Base-by-base conservation (phyloP, 192 early-diverging fungal genomes). In the Linnemannia hyalina region DNA sequence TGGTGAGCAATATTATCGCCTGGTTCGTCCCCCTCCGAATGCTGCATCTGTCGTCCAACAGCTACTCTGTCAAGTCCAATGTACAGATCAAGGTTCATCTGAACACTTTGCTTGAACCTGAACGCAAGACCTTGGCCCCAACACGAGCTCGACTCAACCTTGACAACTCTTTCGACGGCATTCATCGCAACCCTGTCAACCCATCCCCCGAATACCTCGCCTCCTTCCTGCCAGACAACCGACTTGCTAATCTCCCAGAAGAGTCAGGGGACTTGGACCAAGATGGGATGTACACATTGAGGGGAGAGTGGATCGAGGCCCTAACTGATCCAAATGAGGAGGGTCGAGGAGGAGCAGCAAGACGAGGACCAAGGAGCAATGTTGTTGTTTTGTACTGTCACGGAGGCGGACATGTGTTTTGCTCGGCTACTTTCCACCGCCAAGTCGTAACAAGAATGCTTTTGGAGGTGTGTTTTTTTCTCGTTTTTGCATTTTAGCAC, bases 331-430 rank as follows among this genome's bases (percentile, higher is more conserved):
- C 78, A 68, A 75, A 18, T 29, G 44, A 68, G 76, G 81, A 11
- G 68, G 63, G n/a, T 40, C 22, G 7, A 26, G 57, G 7, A 11
- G n/a, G 23, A 6, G 54, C 22, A 4, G 26, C 60, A 32, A 32
- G 11, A 16, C 15, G 49, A 52, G 4, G 16, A 18, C 29, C 60
- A 65, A 65, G 32, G 60, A 80, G 81, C 70, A 92, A 95, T 74
- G 84, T 89, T 11, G 90, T 95, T 1, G 75, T 96, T 20, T 75
- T 97, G 63, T 96, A 95, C 69, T 70, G 93, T 47, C 97, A 97
- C 74, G 97, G 97, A 36, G 96, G 96, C 26, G 95, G 92, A 35
- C 95, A 94, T 77, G 89, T 91, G 5, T 63, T 89, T 10, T 91
- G 93, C 54, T 84, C 82, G 2, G 68, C 88, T 18, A 80, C 76